Base-by-base conservation (phyloP, 2,329 filamentous ascomycete species). In the Fusarium zealandicum region DNA sequence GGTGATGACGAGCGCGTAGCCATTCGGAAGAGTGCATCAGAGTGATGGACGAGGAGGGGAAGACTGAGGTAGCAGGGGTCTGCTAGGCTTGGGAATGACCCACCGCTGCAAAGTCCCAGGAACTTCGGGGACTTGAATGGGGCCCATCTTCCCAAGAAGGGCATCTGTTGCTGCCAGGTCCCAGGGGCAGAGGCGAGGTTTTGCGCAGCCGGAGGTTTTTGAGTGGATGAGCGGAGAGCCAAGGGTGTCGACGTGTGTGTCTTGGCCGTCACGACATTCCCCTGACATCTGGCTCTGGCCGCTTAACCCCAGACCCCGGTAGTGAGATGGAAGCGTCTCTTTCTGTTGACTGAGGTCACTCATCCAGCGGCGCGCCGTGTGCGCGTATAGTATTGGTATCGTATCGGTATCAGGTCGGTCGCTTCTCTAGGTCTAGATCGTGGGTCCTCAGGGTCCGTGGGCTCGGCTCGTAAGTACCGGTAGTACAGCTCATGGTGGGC, bases 1-100 rank as follows among this genome's bases (percentile, higher is more conserved):
- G 53, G 60, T 56, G 57, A 66, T 67, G 63, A 67, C 54, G 50
- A 66, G 64, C 57, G 53, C 49, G 60, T 51, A 49, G 51, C 57
- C 57, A 65, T 65, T 54, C 38, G 46, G 53, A 51, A 64, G 35
- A 40, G 39, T 47, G 48, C 33, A 51, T 41, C 31, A 45, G 36
- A 44, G 41, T 32, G 40, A 48, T 40, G 55, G 52, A 56, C 38
- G 54, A 52, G 32, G 54, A 64, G 55, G 56, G 60, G 54, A 39
- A 49, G 35, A 37, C 36, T 42, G 49, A 61, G 50, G 52, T 31
- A 48, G 38, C 63, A 62, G 38, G 61, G 62, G 17, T 44, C 9
- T 45, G 33, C 54, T 59, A 45, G 47, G 59, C 45, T 50, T 47
- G 36, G n/a, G 39, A 47, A 46, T 25, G 64, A 36, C 49, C 63